Base-by-base conservation (phyloP, 176 grass and related monocot species). In the Phoenix dactylifera region DNA sequence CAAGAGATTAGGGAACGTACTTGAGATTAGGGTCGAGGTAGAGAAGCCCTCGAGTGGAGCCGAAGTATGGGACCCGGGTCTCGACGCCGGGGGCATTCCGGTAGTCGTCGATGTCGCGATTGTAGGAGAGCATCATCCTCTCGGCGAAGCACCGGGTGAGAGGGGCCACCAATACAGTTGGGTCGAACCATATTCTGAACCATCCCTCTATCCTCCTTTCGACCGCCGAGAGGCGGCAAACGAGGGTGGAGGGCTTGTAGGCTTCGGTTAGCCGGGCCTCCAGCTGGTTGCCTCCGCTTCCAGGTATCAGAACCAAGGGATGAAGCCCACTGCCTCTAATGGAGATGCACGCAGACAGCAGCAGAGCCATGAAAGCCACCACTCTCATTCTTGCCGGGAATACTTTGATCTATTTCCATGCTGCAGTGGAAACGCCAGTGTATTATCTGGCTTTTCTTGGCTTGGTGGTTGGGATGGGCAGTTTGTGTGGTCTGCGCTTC, bases 141-240 rank as follows among this genome's bases (percentile, higher is more conserved):
- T 96, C 83, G 18, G 91, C 83, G 76, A 96, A 96, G 76, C 91
- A 90, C 35, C 54, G 19, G 50, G 84, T 91, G 74, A 91, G 22
- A 0, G 81, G 60, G 16, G 83, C 74, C 9, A 97, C 55, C 15
- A 97, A 24, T 26, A 91, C 92, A 19, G 87, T 79, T 4, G 81
- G 75, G 51, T 97, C 81, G 58, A 97, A 97, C 92, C 92, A 97
- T 48, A 97, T 55, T 51, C 84, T 76, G 79, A 85, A 97, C 92
- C 92, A 97, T 0, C 84, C 84, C 23, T 60, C 72, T 51, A 49
- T 71, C 4, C 66, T 71, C 4, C 74, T 74, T 22, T 73, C 72
- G 23, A 17, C 49, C 9, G 65, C 76, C 62, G 76, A 71, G 59
- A 85, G 51, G 14, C 49, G 60, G 77, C 87, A 97, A 50, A 54